Evolutionary conservation across 2,329 filamentous ascomycete species (phyloP).

Genomic region (Fusarium cyanostomum): DNA sequence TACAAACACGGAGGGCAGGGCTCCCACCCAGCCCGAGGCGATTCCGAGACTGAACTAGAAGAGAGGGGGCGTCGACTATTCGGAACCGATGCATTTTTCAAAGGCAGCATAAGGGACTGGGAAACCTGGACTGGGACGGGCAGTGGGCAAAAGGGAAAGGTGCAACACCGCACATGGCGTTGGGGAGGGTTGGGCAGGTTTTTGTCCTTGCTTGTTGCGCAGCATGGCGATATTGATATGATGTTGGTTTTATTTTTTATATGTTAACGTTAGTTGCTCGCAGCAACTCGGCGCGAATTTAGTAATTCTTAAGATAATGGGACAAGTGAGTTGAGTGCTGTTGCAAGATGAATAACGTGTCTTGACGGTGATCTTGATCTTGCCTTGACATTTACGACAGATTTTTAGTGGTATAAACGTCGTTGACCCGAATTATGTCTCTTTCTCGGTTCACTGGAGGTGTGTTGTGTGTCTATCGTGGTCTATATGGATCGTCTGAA

Average conservation of each 20-base stretch:
- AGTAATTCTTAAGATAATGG: slow-evolving; percentile 7
- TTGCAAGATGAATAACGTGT: no score
- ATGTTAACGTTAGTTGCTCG: slow-evolving; percentile 28
- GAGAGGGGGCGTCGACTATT: slow-evolving; percentile 20
- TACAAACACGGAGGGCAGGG: slow-evolving; percentile 13
- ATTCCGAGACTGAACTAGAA: slow-evolving; percentile 13
- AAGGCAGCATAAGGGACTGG: slow-evolving; percentile 38
- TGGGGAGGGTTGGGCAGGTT: slow-evolving; percentile 43
- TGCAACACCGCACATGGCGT: slow-evolving; percentile 44
- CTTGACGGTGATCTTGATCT: no score
- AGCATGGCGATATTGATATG: slow-evolving; percentile 49
- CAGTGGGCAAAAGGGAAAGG: slow-evolving; percentile 32
- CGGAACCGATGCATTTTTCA: slow-evolving; percentile 25
- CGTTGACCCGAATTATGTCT: no score
- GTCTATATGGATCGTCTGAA: no score
- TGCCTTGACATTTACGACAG: no score
- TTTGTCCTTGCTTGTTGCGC: slow-evolving; percentile 37
- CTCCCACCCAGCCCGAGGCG: slow-evolving; percentile 5
- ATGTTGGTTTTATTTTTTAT: slow-evolving; percentile 38
- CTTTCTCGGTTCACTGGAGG: no score
- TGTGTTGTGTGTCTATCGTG: no score
- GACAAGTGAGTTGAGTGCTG: no score
- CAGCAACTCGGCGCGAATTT: slow-evolving; percentile 13
- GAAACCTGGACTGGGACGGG: slow-evolving; percentile 34
- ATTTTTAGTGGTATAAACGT: no score